These are phyloP conservation scores for Drechslerella dactyloides DNA, from an alignment of 2,329 filamentous ascomycete genomes.

Conservation along the genomic window DNA sequence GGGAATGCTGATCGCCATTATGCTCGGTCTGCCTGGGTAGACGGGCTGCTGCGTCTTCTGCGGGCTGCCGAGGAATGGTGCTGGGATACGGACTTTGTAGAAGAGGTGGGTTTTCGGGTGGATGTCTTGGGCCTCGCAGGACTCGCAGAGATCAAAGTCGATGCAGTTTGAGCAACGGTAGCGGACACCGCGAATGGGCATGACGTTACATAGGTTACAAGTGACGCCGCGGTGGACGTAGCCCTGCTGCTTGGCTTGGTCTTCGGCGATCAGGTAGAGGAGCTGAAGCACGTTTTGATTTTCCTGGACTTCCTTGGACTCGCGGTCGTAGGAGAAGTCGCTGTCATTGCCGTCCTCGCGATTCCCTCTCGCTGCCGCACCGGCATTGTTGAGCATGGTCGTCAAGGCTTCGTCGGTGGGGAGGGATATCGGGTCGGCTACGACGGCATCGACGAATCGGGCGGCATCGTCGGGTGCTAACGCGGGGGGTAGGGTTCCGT, in stretches of 20 bases:
- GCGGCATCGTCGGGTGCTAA: conserved; percentile 27
- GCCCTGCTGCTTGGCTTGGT: conserved; percentile 84
- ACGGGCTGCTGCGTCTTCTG: conserved; percentile 81
- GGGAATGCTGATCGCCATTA: conserved; percentile 71
- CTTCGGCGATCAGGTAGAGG: conserved; percentile 58
- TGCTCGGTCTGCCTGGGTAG: conserved; percentile 85
- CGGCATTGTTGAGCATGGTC: conserved; percentile 49
- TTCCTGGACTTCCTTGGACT: conserved; percentile 52
- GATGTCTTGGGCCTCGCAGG: conserved; percentile 74
- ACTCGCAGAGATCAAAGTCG: conserved; percentile 94
- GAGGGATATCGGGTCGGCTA: conserved; percentile 50
- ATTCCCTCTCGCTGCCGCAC: conserved; percentile 47
- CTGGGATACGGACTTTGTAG: conserved; percentile 91
- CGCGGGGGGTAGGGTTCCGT: conserved; percentile 30
- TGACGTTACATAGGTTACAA: conserved; percentile 85
- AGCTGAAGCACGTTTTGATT: conserved; percentile 55
- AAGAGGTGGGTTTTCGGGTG: conserved; percentile 94
- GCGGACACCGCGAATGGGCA: conserved; percentile 87
- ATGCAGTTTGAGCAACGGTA: conserved; percentile 96
- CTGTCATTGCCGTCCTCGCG: conserved; percentile 51
- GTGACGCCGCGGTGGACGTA: conserved; percentile 91
- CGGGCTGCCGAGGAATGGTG: conserved; percentile 78
- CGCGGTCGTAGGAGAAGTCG: conserved; percentile 52
- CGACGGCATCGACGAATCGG: conserved; percentile 13
- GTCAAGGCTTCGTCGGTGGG: conserved; percentile 44